A percentile compares a stretch with the other conserved stretches of the same genome.
Conservation (phyloP, 371 early-diverging fungal species). For the Haplosporangium sp. region DNA sequence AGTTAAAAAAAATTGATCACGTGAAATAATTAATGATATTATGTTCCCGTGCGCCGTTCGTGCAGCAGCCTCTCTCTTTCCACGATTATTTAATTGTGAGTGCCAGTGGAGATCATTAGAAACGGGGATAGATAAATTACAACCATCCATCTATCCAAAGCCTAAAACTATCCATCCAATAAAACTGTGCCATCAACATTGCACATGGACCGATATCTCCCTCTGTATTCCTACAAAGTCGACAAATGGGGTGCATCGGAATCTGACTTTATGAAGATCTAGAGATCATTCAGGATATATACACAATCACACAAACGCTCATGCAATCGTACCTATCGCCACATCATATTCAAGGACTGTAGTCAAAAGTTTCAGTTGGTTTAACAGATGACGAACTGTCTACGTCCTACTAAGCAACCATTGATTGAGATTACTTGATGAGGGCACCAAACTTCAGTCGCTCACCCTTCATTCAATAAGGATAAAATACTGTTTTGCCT, state of each 20-base stretch:
- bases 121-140: background rate
- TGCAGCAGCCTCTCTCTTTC: conserved; percentile 22
- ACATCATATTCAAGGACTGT: too few species aligned
- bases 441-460: too few species aligned
- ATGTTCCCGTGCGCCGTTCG: background rate
- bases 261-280: background rate
- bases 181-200: background rate
- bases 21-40: background rate
- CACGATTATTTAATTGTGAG: conserved; percentile 30
- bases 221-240: background rate
- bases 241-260: background rate
- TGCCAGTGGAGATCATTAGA: conserved; percentile 13
- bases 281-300: background rate
- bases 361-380: too few species aligned
- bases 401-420: too few species aligned
- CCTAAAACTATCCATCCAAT: conserved; percentile 11
- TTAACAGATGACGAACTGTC: too few species aligned
- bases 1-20: background rate
- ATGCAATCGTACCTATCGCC: background rate
- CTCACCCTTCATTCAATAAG: too few species aligned
- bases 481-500: too few species aligned
- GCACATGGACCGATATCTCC: background rate
- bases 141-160: conserved; percentile 10
- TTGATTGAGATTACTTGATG: too few species aligned
- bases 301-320: background rate